These are phyloP conservation scores for Microdochium bolleyi DNA, from an alignment of 2,329 filamentous ascomycete genomes.

Conservation along the genomic window DNA sequence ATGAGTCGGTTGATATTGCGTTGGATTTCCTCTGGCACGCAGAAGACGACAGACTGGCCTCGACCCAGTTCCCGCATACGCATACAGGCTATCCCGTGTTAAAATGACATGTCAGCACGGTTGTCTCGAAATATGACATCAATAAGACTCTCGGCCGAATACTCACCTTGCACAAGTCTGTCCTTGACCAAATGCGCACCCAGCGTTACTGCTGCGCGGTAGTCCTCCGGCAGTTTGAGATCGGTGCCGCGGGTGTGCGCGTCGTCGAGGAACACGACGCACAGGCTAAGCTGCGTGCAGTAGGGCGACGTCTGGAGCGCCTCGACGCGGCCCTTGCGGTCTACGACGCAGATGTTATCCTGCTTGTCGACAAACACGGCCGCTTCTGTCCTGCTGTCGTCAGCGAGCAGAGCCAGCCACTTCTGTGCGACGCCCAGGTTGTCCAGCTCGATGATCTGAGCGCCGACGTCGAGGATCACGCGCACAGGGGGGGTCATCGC, in stretches of 20 bases:
- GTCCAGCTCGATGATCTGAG: constrained; percentile 56
- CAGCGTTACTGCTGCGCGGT: constrained; percentile 60
- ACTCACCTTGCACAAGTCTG: constrained; percentile 55
- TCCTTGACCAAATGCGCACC: constrained; percentile 62
- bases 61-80: constrained; percentile 61
- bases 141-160: not conserved
- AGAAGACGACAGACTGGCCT: constrained; percentile 58
- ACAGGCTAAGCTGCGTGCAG: constrained; percentile 43
- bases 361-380: constrained; percentile 50
- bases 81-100: constrained; percentile 50
- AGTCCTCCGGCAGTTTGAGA: constrained; percentile 47
- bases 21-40: constrained; percentile 49
- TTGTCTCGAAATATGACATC: not conserved
- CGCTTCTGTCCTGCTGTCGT: constrained; percentile 23
- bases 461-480: constrained; percentile 65
- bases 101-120: constrained; percentile 4
- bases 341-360: constrained; percentile 46
- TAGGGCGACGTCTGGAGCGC: constrained; percentile 52
- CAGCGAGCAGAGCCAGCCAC: constrained; percentile 37
- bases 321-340: constrained; percentile 36
- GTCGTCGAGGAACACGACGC: constrained; percentile 63
- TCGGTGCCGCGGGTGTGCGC: constrained; percentile 65
- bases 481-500: constrained; percentile 28
- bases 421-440: constrained; percentile 44
- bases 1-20: constrained; percentile 7